These are phyloP conservation scores for Alternaria sp. DNA, from an alignment of 2,329 filamentous ascomycete genomes.

Conservation along the genomic window DNA sequence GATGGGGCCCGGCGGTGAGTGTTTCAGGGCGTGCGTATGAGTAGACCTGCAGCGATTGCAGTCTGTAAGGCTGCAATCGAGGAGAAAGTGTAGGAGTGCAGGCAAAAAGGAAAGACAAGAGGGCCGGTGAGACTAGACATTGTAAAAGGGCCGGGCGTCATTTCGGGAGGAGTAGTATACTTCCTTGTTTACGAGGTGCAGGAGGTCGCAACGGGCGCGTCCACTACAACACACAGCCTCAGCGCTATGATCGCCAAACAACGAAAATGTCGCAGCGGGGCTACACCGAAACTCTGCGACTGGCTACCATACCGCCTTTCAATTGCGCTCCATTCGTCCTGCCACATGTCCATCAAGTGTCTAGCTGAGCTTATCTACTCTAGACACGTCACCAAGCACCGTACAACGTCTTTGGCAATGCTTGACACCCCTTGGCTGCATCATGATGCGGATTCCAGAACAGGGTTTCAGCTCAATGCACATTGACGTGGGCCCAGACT, in stretches of 20 bases:
- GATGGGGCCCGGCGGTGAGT: slow-evolving; percentile 1
- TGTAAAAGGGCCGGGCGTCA: slow-evolving; percentile 26
- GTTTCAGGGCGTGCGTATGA: slow-evolving; percentile 27
- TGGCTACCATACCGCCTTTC: background rate
- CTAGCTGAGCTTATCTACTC: slow-evolving; percentile 14
- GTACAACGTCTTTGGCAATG: slow-evolving; percentile 23
- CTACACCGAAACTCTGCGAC: slow-evolving; percentile 15
- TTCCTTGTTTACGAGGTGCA: slow-evolving; percentile 35
- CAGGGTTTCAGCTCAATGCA: slow-evolving; percentile 27
- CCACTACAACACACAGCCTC: slow-evolving; percentile 12
- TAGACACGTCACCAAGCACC: slow-evolving; percentile 40
- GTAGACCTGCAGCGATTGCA: slow-evolving; percentile 18
- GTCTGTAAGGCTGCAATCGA: slow-evolving; percentile 4
- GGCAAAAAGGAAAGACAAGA: slow-evolving; percentile 11
- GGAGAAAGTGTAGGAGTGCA: slow-evolving; percentile 4
- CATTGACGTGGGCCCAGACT: slow-evolving; percentile 29
- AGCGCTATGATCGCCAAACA: slow-evolving; percentile 16
- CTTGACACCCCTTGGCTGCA: slow-evolving; percentile 36
- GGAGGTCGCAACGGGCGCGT: slow-evolving; percentile 6
- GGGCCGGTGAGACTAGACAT: slow-evolving; percentile 10
- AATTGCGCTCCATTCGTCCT: background rate
- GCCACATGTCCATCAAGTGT: background rate
- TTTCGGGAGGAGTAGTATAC: slow-evolving; percentile 18
- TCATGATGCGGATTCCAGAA: background rate
- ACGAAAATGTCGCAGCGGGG: slow-evolving; percentile 9